phyloP scores from a whole-genome alignment of 73 alveolate species.

The Tetrahymena malaccensis region DNA sequence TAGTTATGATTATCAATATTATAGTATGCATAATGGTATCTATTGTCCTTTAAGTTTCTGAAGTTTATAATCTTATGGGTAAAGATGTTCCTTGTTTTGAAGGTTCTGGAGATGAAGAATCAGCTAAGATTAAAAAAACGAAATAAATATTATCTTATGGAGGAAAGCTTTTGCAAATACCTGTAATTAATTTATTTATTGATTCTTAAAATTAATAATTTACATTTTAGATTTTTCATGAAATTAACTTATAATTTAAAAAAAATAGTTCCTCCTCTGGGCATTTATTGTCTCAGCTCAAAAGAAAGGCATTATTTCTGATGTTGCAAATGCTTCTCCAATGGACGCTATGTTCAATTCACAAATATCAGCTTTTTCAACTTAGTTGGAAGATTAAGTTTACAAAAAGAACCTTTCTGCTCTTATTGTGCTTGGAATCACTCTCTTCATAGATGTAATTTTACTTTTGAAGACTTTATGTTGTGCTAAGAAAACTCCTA shows the following conservation, averaged over 20 bases:
- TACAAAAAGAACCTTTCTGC: neutral
- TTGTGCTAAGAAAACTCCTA: neutral
- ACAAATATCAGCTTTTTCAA: neutral
- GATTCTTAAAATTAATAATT: too few relatives aligned
- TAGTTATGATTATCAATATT: neutral
- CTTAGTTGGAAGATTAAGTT: neutral
- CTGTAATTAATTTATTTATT: neutral
- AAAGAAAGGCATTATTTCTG: neutral
- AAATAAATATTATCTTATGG: neutral
- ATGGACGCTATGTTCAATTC: neutral
- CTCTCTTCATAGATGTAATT: neutral
- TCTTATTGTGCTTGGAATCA: neutral
- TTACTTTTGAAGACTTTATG: too few relatives aligned
- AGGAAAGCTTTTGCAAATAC: neutral
- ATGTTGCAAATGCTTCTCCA: neutral
- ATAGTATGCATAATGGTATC: neutral
- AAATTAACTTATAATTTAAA: too few relatives aligned
- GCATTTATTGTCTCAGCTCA: neutral
- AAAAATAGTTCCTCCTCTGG: neutral
- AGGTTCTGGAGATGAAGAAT: neutral
- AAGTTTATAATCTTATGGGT: neutral
- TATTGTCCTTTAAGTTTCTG: neutral
- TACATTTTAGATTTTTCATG: neutral
- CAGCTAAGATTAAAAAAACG: neutral
- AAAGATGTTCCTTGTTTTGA: neutral